These are phyloP conservation scores for Saturnispora sekii DNA, from an alignment of 805 yeast genomes.

Conservation along the genomic window DNA sequence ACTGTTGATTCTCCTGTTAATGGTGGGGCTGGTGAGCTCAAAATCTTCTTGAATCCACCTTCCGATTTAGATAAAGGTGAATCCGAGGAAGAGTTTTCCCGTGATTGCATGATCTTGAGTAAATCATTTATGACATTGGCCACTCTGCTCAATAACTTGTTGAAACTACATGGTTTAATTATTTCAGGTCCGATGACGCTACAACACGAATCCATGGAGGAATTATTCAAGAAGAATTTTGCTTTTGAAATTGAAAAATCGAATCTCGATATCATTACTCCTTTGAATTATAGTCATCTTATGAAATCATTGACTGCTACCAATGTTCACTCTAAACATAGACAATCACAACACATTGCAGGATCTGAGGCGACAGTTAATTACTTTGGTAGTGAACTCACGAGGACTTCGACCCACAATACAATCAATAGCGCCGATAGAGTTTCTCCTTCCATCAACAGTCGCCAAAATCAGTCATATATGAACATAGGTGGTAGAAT, in stretches of 20 bases:
- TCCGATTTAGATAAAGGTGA: conserved; percentile 12
- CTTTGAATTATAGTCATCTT: conserved; percentile 12
- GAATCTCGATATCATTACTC: conserved; percentile 24
- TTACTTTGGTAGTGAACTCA: conserved; percentile 2
- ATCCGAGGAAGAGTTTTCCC: conserved; percentile 18
- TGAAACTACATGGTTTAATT: conserved; percentile 58
- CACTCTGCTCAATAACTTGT: conserved; percentile 51
- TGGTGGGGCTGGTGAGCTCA: conserved; percentile 83
- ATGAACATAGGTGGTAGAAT: neutral
- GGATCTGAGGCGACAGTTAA: conserved; percentile 2
- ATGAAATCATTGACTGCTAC: conserved; percentile 14
- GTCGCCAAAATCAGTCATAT: neutral
- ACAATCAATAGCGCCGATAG: neutral
- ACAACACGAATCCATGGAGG: conserved; percentile 59
- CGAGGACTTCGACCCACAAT: conserved; percentile 6
- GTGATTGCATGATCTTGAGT: conserved; percentile 25
- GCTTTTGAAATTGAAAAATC: conserved; percentile 46
- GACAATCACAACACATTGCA: neutral
- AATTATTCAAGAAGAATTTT: conserved; percentile 59
- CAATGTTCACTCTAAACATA: conserved; percentile 12
- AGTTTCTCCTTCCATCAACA: neutral
- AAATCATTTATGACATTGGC: conserved; percentile 62
- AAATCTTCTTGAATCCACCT: conserved; percentile 42
- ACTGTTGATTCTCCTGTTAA: conserved; percentile 89
- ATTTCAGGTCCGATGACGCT: conserved; percentile 46